These are phyloP conservation scores for Euphorbia tirucalli DNA, from an alignment of 345 rosid genomes.

Conservation along the genomic window DNA sequence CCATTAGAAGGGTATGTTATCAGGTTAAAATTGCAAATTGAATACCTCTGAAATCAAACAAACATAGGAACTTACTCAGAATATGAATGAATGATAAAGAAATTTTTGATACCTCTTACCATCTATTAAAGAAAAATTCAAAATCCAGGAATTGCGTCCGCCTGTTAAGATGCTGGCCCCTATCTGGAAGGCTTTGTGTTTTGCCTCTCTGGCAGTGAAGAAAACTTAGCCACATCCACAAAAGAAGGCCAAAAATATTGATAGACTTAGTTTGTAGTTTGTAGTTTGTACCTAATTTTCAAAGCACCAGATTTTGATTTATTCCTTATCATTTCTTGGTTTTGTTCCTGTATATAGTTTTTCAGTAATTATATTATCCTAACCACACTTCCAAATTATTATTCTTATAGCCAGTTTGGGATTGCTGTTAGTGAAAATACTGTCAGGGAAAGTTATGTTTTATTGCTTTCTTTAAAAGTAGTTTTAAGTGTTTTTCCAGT, in stretches of 20 bases:
- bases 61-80: too few species aligned
- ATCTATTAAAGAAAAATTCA: neutral
- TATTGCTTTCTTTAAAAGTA: too few species aligned
- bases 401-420: too few species aligned
- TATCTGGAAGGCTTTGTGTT: too few species aligned
- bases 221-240: neutral
- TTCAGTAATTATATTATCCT: neutral
- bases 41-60: neutral
- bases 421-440: too few species aligned
- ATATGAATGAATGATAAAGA: too few species aligned
- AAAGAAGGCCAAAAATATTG: neutral
- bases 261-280: neutral
- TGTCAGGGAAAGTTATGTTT: too few species aligned
- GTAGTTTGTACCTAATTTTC: neutral
- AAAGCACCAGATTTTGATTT: neutral
- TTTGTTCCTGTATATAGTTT: neutral
- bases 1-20: neutral
- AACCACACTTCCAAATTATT: neutral
- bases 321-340: too few species aligned
- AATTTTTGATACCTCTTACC: neutral
- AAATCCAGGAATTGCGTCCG: conserved; percentile 58
- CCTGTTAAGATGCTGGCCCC: conserved; percentile 78
- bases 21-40: too few species aligned
- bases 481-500: too few species aligned
- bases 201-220: conserved; percentile 24